Conservation (phyloP, 495 filamentous ascomycete species). For the Corynascus novoguineensis region DNA sequence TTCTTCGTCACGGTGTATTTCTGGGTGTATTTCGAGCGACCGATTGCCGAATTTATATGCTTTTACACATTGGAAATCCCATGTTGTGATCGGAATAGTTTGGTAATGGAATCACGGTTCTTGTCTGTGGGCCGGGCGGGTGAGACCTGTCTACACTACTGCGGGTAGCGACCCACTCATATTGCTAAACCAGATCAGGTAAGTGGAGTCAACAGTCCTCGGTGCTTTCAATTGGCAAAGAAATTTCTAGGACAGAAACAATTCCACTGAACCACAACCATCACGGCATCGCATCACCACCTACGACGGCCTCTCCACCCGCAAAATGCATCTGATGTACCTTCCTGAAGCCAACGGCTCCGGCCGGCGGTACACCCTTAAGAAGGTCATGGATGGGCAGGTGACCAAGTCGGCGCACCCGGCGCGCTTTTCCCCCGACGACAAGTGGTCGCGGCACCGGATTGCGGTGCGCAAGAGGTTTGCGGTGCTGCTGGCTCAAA, state of each 20-base stretch:
- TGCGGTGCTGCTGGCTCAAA: constrained; percentile 77
- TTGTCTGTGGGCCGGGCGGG: no score
- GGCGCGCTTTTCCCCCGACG: constrained; percentile 93
- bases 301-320: background rate
- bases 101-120: background rate
- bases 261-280: constrained; percentile 3
- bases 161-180: background rate
- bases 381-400: constrained; percentile 69
- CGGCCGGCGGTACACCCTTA: constrained; percentile 71
- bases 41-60: background rate
- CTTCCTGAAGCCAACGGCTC: constrained; percentile 67
- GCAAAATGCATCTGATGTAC: constrained; percentile 80
- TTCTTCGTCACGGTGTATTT: constrained; percentile 4
- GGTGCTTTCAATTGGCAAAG: constrained; percentile 1
- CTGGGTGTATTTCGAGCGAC: background rate
- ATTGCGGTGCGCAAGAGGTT: constrained; percentile 91
- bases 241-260: background rate
- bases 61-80: background rate
- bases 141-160: no score
- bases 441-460: constrained; percentile 93
- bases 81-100: background rate
- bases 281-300: background rate
- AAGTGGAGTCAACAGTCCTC: background rate
- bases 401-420: constrained; percentile 96
- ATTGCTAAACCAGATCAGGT: background rate